A percentile compares a stretch with the other conserved stretches of the same genome.
Conservation (phyloP, 2,329 filamentous ascomycete species). For the Penicillium sp. region DNA sequence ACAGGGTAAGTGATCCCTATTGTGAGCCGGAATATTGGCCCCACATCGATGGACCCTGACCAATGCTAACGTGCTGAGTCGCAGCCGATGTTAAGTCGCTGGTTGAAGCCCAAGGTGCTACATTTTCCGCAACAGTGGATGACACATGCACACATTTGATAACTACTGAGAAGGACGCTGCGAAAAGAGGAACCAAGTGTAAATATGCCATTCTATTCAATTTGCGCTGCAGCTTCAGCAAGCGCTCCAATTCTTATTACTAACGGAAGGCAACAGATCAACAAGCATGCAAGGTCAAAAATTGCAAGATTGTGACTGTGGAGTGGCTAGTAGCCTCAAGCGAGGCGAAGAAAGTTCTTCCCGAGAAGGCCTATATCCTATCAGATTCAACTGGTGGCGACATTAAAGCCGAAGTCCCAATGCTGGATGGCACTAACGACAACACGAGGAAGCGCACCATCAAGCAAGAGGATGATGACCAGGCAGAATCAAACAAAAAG, state of each 20-base stretch:
- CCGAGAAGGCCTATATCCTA: constrained; percentile 42
- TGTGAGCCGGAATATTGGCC: not conserved
- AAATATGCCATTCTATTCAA: constrained; percentile 10
- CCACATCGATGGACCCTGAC: not conserved
- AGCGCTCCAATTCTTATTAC: not conserved
- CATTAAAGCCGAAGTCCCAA: constrained; percentile 9
- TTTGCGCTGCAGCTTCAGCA: not conserved
- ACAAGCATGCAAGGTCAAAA: constrained; percentile 50
- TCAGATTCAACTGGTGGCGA: not conserved
- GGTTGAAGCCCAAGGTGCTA: constrained; percentile 37
- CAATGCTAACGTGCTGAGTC: not conserved
- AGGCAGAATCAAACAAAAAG: constrained; percentile 31
- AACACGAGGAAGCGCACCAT: constrained; percentile 19
- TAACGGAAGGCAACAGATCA: constrained; percentile 24
- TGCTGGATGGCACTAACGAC: constrained; percentile 20
- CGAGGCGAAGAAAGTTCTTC: constrained; percentile 40
- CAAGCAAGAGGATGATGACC: constrained; percentile 8
- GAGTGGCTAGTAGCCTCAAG: constrained; percentile 64
- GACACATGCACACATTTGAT: constrained; percentile 41
- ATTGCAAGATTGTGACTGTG: constrained; percentile 58
- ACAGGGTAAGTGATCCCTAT: constrained; percentile 43
- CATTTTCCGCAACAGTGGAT: constrained; percentile 31
- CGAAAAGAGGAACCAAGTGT: constrained; percentile 39
- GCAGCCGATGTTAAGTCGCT: constrained; percentile 33
- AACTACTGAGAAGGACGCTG: constrained; percentile 37